Base-by-base conservation (phyloP, 805 yeast species). In the Candida sonorensis region DNA sequence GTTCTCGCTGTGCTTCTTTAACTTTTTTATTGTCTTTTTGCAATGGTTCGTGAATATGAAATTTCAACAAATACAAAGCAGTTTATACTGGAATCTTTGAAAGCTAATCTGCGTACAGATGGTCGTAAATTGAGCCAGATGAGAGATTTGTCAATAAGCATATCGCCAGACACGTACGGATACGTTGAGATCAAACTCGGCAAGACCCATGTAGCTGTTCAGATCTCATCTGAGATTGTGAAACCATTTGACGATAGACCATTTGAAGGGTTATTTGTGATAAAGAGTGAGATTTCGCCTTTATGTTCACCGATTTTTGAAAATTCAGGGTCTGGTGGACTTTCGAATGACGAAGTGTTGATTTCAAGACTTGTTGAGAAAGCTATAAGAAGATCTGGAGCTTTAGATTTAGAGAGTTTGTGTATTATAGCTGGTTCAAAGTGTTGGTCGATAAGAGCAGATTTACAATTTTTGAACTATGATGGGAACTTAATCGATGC, bases 401-500 rank as follows among this genome's bases (percentile, higher is more conserved):
- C 97, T 0, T 61, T 92, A 27, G 98, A 92, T 57, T 68, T 90
- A 26, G 98, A 92, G 55, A 75, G 85, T 30, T 61, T 92, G 27
- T 90, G 97, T 61, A 85, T 92, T 27, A 73, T 83, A 15, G 94
- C 96, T 0, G 97, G 97, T 2, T 71, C 77, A 33, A 80, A 85
- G 43, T 87, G 94, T 51, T 92, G 98, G 98, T 69, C 77, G 35
- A 66, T 92, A 10, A 71, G 94, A 36, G 97, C 94, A 0, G 97
- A 88, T 51, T 75, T 92, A 12, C 94, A 87, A 50, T 83, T 84
- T 47, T 59, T 92, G 36, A 81, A 87, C 52, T 86, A 76, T 50
- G 98, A 92, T 57, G 98, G 98, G 26, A 94, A 94, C 13, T 70
- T 92, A 29, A 78, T 88, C 25, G 98, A 92, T 56, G 82, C 86